Evolutionary conservation across 768 basidiomycete genomes (phyloP).

Genomic region (Chalciporus chontae): DNA sequence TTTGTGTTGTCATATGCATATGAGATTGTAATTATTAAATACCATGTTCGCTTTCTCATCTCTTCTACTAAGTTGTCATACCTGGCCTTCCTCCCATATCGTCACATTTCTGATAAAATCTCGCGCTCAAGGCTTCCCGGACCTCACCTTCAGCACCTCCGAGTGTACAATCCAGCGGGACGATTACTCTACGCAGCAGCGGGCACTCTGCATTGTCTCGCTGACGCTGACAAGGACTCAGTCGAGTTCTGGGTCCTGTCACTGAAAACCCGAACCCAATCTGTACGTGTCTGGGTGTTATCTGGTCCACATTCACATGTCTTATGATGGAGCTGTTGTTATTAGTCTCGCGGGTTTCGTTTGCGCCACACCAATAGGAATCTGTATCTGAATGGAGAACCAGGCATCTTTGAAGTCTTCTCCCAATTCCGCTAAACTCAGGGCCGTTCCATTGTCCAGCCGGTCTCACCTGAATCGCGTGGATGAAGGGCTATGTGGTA

Average conservation of each 20-base stretch:
- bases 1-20: no score
- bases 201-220: no score
- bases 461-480: slow-evolving; percentile 17
- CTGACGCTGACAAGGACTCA: no score
- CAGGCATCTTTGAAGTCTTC: background rate
- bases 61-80: no score
- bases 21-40: no score
- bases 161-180: no score
- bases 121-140: no score
- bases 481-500: slow-evolving; percentile 22
- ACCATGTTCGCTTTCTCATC: no score
- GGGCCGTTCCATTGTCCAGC: slow-evolving; percentile 8
- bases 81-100: no score
- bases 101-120: no score
- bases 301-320: background rate
- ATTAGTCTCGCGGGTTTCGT: background rate
- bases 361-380: background rate
- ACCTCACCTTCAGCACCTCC: no score
- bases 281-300: slow-evolving; percentile 5
- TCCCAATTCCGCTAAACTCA: background rate
- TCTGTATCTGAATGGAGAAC: slow-evolving; percentile 14
- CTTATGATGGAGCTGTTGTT: background rate
- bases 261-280: background rate
- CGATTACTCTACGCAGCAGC: no score
- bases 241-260: background rate